Conservation (phyloP, 805 yeast genomes). For the Cyberlindnera subsufficiens region DNA sequence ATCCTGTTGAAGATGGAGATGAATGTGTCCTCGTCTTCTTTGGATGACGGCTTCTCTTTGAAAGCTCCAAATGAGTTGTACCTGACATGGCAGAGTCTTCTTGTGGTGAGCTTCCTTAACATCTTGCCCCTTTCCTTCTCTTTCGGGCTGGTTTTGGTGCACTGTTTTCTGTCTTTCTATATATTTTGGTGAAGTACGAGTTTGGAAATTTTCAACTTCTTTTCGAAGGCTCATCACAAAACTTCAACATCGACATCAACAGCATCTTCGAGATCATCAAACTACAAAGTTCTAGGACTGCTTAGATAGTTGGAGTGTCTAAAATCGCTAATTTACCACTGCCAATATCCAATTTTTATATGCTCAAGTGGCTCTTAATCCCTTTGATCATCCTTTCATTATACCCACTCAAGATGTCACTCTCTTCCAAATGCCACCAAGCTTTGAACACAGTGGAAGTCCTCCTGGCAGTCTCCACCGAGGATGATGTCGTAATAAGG, state of each 20-base stretch:
- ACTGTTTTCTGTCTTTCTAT: no score
- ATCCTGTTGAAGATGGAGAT: slow-evolving; percentile 1
- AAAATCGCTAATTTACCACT: no score
- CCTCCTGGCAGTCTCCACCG: background rate
- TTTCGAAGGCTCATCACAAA: no score
- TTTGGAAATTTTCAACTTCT: no score
- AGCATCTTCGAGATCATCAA: no score
- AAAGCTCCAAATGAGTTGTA: background rate
- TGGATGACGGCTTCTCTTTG: slow-evolving; percentile 1
- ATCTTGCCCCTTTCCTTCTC: background rate
- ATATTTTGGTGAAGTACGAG: no score
- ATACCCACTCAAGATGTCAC: background rate
- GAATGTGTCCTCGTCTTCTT: slow-evolving; percentile 2
- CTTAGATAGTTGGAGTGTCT: no score
- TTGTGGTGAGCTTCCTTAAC: background rate
- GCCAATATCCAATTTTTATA: background rate
- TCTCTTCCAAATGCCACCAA: slow-evolving; percentile 1
- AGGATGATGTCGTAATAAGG: background rate
- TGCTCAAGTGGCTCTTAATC: background rate
- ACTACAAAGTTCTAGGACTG: no score
- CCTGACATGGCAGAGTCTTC: background rate
- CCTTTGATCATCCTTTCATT: background rate
- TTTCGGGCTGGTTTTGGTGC: no score
- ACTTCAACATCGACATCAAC: no score
- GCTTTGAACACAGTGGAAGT: background rate